These are phyloP conservation scores for Leccinum aurantiacum DNA, from an alignment of 768 basidiomycete genomes.

Conservation along the genomic window DNA sequence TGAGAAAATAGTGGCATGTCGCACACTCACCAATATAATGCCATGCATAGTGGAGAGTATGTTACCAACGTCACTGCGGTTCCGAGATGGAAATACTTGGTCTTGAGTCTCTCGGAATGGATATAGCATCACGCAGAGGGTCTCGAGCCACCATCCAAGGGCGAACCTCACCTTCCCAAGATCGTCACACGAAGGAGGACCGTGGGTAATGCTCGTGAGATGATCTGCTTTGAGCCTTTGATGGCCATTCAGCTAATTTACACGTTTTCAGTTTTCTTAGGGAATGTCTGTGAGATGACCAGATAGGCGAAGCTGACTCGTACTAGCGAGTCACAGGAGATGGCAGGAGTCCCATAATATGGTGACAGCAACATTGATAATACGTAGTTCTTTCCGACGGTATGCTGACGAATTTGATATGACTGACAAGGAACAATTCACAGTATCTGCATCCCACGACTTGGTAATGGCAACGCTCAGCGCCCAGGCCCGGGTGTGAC, in stretches of 20 bases:
- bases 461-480: background rate
- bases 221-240: background rate
- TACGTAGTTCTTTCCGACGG: background rate
- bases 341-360: background rate
- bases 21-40: background rate
- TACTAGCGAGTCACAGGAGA: background rate
- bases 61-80: background rate
- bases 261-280: background rate
- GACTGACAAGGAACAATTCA: too few relatives aligned
- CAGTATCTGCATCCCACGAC: background rate
- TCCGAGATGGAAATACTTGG: background rate
- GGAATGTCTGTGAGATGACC: background rate
- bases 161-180: background rate
- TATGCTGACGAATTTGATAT: background rate
- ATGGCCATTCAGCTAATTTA: background rate
- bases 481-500: background rate
- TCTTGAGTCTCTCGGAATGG: background rate
- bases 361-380: too few relatives aligned
- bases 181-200: background rate
- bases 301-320: background rate
- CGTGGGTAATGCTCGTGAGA: background rate
- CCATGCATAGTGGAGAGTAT: background rate
- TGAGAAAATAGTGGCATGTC: background rate
- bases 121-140: background rate
- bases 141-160: background rate